phyloP scores from a whole-genome alignment of 371 early-diverging fungal species.

The Rhizomucor pusillus region DNA sequence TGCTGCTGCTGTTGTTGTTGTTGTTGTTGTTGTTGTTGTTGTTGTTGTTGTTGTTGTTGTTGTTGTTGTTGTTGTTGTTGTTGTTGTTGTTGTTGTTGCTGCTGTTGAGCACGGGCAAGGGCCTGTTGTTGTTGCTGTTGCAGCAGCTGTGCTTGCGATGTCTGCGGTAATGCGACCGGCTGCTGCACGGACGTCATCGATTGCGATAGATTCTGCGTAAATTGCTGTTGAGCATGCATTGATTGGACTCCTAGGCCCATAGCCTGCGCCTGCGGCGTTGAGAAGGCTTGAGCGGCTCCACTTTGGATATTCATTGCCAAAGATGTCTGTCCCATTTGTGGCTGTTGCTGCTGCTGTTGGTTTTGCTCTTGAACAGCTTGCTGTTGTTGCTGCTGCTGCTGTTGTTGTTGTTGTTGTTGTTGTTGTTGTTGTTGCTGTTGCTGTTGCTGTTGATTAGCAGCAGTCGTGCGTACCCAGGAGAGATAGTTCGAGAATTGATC shows the following conservation, averaged over 20 bases:
- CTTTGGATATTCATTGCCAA: not conserved
- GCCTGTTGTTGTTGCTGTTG: constrained; percentile 10
- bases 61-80: constrained; percentile 14
- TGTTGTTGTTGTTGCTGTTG: constrained; percentile 7
- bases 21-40: constrained; percentile 24
- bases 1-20: constrained; percentile 11
- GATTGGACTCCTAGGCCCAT: not conserved
- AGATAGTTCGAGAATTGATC: constrained; percentile 54
- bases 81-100: constrained; percentile 18
- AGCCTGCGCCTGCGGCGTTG: not conserved
- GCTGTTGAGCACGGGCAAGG: constrained; percentile 8
- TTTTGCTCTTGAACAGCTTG: constrained; percentile 11
- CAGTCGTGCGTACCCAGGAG: constrained; percentile 34
- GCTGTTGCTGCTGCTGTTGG: constrained; percentile 12
- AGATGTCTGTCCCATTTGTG: constrained; percentile 2
- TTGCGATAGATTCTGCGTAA: constrained; percentile 10
- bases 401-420: constrained; percentile 23
- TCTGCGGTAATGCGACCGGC: constrained; percentile 17
- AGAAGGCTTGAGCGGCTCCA: too few relatives aligned
- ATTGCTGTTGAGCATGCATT: constrained; percentile 12
- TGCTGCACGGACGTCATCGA: constrained; percentile 5
- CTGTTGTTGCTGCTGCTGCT: constrained; percentile 5
- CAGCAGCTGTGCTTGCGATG: constrained; percentile 16
- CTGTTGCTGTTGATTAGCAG: constrained; percentile 11
- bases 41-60: constrained; percentile 22